Evolutionary conservation across 1,284 basidiomycete species (phyloP).

Genomic region (Marasmius sp.): DNA sequence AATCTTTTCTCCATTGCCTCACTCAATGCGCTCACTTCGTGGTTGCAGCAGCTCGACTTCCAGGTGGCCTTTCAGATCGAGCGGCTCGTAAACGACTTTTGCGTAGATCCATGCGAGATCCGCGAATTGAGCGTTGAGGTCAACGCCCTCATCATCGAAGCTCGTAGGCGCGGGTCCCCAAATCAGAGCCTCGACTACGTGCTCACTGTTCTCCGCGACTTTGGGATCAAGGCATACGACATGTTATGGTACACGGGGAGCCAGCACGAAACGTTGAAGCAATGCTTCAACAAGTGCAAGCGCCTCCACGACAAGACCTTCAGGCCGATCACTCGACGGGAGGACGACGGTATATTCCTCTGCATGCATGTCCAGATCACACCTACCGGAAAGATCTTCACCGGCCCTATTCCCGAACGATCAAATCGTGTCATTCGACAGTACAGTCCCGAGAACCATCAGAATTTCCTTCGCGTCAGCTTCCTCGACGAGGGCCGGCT

Average conservation of each 20-base stretch:
- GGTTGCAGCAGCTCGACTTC: constrained; percentile 45
- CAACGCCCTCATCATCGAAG: constrained; percentile 20
- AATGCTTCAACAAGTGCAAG: constrained; percentile 35
- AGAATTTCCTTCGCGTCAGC: constrained; percentile 62
- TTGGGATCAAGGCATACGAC: constrained; percentile 31
- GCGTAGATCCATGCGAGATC: constrained; percentile 48
- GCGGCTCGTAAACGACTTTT: constrained; percentile 38
- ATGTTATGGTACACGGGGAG: constrained; percentile 29
- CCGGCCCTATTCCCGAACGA: constrained; percentile 64
- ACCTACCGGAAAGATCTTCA: constrained; percentile 55
- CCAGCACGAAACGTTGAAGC: constrained; percentile 25
- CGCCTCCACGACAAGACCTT: constrained; percentile 26
- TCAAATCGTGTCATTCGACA: constrained; percentile 63
- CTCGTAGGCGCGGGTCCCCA: neutral
- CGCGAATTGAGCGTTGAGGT: constrained; percentile 41
- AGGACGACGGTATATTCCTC: constrained; percentile 47
- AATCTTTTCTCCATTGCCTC: constrained; percentile 40
- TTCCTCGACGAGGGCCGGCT: constrained; percentile 59
- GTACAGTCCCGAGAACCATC: constrained; percentile 44
- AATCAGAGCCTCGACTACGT: constrained; percentile 34
- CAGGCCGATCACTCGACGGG: constrained; percentile 20
- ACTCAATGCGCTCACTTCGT: constrained; percentile 32
- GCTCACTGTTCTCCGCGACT: constrained; percentile 42
- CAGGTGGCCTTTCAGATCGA: constrained; percentile 57
- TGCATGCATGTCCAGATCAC: constrained; percentile 58